Base-by-base conservation (phyloP, 2,329 filamentous ascomycete species). In the Drechslerella dactyloides region DNA sequence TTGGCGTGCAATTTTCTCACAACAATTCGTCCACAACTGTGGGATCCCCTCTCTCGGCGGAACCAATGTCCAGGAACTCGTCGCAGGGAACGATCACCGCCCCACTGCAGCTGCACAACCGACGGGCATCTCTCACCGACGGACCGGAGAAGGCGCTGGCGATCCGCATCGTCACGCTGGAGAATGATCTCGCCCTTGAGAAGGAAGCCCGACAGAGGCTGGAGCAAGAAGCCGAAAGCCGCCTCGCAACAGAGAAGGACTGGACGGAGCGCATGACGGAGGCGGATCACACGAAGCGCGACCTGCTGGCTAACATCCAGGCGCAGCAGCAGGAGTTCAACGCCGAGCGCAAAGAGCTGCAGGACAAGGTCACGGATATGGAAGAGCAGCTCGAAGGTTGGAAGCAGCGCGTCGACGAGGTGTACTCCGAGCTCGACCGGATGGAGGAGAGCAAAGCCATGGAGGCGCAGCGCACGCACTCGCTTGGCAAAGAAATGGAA, bases 221-320 rank as follows among this genome's bases (percentile, higher is more conserved):
- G 10, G 88, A 93, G 74, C 89, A 87, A 75, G 90, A 96, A 73
- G 84, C 89, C 1, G 83, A 85, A 59, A 81, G 82, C 1, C 84
- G 84, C 57, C 82, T 78, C 10, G 73, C 74, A 74, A 85, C 82
- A 56, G 85, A 84, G 75, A 86, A 85, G 78, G 84, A 86, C 76
- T 85, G 85, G 77, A 88, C 85, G 81, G 85, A 82, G 77, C 88
- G 88, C 76, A 85, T 96, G 73, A 87, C 94, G 74, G 93, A 97
- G 79, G 90, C 87, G 4, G 91, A 94, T 76, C 93, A 91, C 1
- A 97, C 90, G 0, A 99, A 99, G 79, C 90, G 90, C 76, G 94
- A 97, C 79, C 85, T 99, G 8, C 87, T 99, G 80, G 89, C 91
- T 74, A 99, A 99, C 77, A 91, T 99, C 82, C 92, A 97, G 78